These are phyloP conservation scores for Volvariella volvacea DNA, from an alignment of 1,284 basidiomycete genomes.

Conservation along the genomic window DNA sequence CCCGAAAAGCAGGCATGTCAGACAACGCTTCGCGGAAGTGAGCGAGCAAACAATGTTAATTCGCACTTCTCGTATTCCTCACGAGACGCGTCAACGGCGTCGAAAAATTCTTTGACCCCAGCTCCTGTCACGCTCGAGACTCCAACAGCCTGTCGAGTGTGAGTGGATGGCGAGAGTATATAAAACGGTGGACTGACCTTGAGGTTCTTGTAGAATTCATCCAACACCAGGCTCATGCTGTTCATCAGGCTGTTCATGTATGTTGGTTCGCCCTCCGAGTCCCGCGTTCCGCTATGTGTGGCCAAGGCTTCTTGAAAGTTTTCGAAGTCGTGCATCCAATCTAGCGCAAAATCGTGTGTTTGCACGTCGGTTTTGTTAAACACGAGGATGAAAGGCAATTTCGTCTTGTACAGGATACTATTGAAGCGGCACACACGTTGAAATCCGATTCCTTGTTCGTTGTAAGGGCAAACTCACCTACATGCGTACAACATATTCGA, in stretches of 20 bases:
- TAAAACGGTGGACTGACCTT: constrained; percentile 44
- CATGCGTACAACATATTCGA: constrained; percentile 99
- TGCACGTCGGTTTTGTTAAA: constrained; percentile 98
- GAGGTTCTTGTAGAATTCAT: constrained; percentile 98
- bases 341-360: constrained; percentile 85
- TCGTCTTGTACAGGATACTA: constrained; percentile 98
- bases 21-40: constrained; percentile 3
- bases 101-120: constrained; percentile 88
- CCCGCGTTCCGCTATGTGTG: constrained; percentile 55
- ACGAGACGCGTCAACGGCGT: constrained; percentile 83
- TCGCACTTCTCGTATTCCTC: constrained; percentile 80
- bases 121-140: constrained; percentile 94
- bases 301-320: constrained; percentile 73
- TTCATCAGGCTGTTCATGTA: constrained; percentile 99
- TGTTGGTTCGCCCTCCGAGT: constrained; percentile 86
- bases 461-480: constrained; percentile 48
- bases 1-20: no score
- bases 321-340: constrained; percentile 99
- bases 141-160: constrained; percentile 80
- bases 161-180: background rate
- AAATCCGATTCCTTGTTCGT: constrained; percentile 2
- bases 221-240: constrained; percentile 96
- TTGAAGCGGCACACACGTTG: background rate
- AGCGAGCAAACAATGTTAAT: background rate
- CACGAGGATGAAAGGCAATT: constrained; percentile 93